Percentiles rank a stretch among this genome's conserved stretches.
phyloP scores from a whole-genome alignment of 2,329 filamentous ascomycete species.

The Pestalotiopsis sp. region DNA sequence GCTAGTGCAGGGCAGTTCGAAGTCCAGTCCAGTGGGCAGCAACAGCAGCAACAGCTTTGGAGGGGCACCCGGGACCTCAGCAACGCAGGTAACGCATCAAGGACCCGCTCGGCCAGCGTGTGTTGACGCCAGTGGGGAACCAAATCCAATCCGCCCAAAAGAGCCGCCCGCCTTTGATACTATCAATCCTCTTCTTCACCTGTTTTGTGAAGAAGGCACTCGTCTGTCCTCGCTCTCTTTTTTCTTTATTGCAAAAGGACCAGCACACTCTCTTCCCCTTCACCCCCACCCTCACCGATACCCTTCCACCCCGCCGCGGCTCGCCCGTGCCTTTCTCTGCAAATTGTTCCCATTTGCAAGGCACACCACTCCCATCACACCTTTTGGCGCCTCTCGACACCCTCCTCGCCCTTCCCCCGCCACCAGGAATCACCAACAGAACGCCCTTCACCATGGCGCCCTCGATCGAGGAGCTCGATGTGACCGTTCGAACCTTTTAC shows the following conservation, averaged over 20 bases:
- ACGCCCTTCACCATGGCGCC: constrained; percentile 56
- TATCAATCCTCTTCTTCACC: constrained; percentile 6
- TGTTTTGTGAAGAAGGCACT: constrained; percentile 7
- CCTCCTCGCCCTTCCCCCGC: constrained; percentile 16
- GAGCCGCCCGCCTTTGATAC: constrained; percentile 11
- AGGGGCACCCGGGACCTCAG: not conserved
- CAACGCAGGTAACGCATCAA: not conserved
- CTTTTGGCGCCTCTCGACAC: constrained; percentile 21
- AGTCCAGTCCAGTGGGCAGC: not conserved
- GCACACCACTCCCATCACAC: constrained; percentile 19
- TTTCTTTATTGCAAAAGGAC: not conserved
- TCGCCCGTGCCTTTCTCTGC: not conserved
- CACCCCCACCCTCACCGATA: not conserved
- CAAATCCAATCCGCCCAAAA: not conserved
- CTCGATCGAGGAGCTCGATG: constrained; percentile 92
- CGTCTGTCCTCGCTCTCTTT: not conserved
- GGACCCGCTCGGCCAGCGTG: not conserved
- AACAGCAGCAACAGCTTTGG: not conserved
- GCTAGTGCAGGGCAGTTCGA: not conserved
- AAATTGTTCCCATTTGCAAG: not conserved
- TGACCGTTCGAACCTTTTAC: constrained; percentile 94
- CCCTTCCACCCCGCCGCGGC: not conserved
- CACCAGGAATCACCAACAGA: constrained; percentile 8
- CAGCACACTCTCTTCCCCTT: not conserved
- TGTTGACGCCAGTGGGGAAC: constrained; percentile 4